Evolutionary conservation across 768 basidiomycete species (phyloP).

Genomic region (Macrolepiota albuminosa): DNA sequence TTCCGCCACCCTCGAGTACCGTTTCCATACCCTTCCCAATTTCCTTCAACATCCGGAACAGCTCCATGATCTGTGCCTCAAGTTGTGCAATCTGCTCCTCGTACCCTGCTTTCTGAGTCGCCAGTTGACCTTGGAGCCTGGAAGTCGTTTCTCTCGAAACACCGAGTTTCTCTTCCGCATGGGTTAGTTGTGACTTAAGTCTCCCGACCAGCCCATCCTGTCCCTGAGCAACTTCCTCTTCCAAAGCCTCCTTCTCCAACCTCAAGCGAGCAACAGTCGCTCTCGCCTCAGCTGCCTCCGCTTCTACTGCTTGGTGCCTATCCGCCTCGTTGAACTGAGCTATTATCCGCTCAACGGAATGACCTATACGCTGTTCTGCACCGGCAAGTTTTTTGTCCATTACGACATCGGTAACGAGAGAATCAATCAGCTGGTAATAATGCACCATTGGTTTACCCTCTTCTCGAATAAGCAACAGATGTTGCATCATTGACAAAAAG

Average conservation of each 20-base stretch:
- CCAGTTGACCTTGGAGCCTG: slow-evolving; percentile 72
- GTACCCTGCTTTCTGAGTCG: slow-evolving; percentile 71
- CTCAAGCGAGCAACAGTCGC: slow-evolving; percentile 59
- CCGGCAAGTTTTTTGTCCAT: slow-evolving; percentile 86
- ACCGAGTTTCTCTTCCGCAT: slow-evolving; percentile 72
- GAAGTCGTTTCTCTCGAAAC: slow-evolving; percentile 77
- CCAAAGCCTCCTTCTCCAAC: slow-evolving; percentile 77
- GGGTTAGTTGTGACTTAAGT: slow-evolving; percentile 65
- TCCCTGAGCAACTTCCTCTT: slow-evolving; percentile 77
- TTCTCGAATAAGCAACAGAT: slow-evolving; percentile 85
- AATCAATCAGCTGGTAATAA: slow-evolving; percentile 89
- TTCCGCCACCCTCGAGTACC: slow-evolving; percentile 61
- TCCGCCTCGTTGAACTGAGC: slow-evolving; percentile 90
- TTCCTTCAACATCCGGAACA: slow-evolving; percentile 92
- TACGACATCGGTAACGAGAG: slow-evolving; percentile 85
- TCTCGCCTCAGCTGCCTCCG: slow-evolving; percentile 70
- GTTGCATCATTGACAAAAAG: slow-evolving; percentile 92
- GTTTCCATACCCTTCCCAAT: slow-evolving; percentile 72
- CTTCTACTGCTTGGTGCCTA: slow-evolving; percentile 69
- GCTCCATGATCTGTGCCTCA: slow-evolving; percentile 87
- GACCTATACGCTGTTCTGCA: slow-evolving; percentile 80
- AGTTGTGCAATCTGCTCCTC: slow-evolving; percentile 86
- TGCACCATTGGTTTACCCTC: slow-evolving; percentile 81
- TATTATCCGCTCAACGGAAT: slow-evolving; percentile 85
- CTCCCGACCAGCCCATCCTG: slow-evolving; percentile 80